Percentiles rank a stretch among this genome's conserved stretches.
Conservation (phyloP, 768 basidiomycete genomes). For the Pleurotus platypus region DNA sequence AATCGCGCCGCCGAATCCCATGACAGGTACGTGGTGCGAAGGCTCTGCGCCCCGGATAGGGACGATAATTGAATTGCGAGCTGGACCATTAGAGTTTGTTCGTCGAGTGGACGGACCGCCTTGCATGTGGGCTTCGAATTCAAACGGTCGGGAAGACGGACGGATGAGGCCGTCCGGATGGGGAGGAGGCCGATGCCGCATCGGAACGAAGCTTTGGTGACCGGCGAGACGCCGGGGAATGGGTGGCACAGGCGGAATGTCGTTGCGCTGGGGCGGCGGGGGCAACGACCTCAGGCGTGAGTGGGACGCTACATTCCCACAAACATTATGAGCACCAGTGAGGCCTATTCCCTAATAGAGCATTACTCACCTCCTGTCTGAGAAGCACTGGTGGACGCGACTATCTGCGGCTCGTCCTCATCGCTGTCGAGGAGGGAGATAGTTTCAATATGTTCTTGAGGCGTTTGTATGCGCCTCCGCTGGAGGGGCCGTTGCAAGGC, state of each 20-base stretch:
- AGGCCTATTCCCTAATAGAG: not conserved
- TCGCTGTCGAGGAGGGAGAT: conserved; percentile 36
- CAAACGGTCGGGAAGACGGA: conserved; percentile 47
- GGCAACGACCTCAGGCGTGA: conserved; percentile 42
- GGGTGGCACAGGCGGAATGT: conserved; percentile 56
- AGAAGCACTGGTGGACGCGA: conserved; percentile 6
- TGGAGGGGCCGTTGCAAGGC: conserved; percentile 7
- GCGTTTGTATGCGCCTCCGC: not conserved
- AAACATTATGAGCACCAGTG: not conserved
- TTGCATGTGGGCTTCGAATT: conserved; percentile 38
- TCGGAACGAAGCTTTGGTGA: conserved; percentile 31
- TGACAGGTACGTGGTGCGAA: conserved; percentile 53
- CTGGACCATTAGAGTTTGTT: conserved; percentile 13
- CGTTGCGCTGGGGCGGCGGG: conserved; percentile 32
- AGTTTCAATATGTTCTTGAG: conserved; percentile 15
- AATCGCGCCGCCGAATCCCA: conserved; percentile 63
- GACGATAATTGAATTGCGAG: conserved; percentile 15
- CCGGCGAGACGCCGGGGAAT: conserved; percentile 34
- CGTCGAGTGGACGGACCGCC: conserved; percentile 12
- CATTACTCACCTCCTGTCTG: conserved; percentile 9
- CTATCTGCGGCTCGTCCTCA: conserved; percentile 28
- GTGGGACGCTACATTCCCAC: conserved; percentile 13
- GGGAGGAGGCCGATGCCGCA: conserved; percentile 29
- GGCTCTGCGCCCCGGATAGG: conserved; percentile 33
- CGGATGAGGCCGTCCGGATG: conserved; percentile 40